Percentiles rank a stretch among this genome's conserved stretches.
Conservation (phyloP, 306 rosid species). For the Sechiopsis laciniata region DNA sequence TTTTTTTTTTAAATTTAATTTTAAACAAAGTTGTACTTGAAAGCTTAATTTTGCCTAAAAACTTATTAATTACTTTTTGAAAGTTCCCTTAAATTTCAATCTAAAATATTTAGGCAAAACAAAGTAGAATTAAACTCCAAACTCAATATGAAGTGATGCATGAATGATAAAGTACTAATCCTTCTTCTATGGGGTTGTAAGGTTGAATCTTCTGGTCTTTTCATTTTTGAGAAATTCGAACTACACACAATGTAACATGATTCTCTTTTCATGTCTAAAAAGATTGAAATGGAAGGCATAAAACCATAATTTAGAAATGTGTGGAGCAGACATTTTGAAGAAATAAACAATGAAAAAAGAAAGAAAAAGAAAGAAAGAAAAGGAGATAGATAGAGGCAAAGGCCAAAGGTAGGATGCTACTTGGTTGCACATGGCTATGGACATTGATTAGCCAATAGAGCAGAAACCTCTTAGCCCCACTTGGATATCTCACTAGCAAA, state of each 20-base stretch:
- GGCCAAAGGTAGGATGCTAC: slow-evolving; percentile 35
- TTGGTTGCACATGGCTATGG: slow-evolving; percentile 54
- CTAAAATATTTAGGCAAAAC: neutral
- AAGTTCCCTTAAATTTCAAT: neutral
- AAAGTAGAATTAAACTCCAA: neutral
- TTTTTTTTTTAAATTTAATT: no score
- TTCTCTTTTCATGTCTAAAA: neutral
- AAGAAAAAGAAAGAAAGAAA: slow-evolving; percentile 15
- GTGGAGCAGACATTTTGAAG: slow-evolving; percentile 5
- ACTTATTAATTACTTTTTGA: no score
- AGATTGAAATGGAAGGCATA: slow-evolving; percentile 2
- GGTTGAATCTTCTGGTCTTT: no score
- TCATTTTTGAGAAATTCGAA: neutral
- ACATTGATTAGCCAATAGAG: slow-evolving; percentile 25
- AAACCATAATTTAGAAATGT: neutral
- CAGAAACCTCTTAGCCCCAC: slow-evolving; percentile 45
- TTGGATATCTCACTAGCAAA: slow-evolving; percentile 31
- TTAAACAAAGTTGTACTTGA: no score
- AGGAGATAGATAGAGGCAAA: slow-evolving; percentile 35
- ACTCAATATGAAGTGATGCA: no score
- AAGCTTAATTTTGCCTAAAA: no score
- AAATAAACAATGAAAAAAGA: neutral
- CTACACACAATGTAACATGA: neutral
- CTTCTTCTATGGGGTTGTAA: no score
- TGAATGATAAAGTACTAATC: neutral